Evolutionary conservation across 192 early-diverging fungal genomes (phyloP), one percentile per base, ranked within the genome.

Genomic region (Phycomyces nitens): DNA sequence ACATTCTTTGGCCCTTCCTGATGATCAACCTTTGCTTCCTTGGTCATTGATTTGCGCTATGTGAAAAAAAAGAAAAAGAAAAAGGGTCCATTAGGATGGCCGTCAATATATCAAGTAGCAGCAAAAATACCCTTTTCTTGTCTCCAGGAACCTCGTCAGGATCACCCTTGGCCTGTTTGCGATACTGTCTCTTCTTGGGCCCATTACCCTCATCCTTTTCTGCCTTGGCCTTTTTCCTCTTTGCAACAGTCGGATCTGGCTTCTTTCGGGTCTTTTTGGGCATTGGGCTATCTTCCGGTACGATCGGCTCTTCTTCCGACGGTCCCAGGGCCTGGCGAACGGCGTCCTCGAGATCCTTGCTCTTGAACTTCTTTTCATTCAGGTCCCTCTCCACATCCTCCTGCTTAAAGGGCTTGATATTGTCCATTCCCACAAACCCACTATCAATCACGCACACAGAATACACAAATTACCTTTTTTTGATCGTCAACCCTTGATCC

Each of bases 351-450:
- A 76, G 53, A 44, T 76, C 69, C 52, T 66, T 76, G 29, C 52
- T 60, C 51, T 68, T 71, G 61, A 71, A 76, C 40, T 76, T 76
- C 1, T 76, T 76, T 20, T 69, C 74, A 15, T 67, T 49, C 2
- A 76, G 43, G 27, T 76, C 74, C 2, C 24, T 38, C 29, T 71
- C 62, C 0, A 76, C 74, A 14, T 34, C 14, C 1, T 51, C 55
- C 38, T 42, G 43, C 42, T 76, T 24, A 56, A 76, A 76, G 12
- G 74, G 65, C 27, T 69, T 68, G 29, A 76, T 76, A 20, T 53
- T 38, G 22, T 76, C 74, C 20, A 64, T 53, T n/a, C 74, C 74
- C 51, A 76, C 70, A 60, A 76, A 76, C 22, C 74, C 74, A 60
- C 74, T 76, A 41, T 23, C 52, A 18, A 44, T 12, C 34, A 41